Percentiles rank a stretch among this genome's conserved stretches.
phyloP scores from a whole-genome alignment of 1,139 yeast genomes.

The Yamadazyma pseudoaaseri region DNA sequence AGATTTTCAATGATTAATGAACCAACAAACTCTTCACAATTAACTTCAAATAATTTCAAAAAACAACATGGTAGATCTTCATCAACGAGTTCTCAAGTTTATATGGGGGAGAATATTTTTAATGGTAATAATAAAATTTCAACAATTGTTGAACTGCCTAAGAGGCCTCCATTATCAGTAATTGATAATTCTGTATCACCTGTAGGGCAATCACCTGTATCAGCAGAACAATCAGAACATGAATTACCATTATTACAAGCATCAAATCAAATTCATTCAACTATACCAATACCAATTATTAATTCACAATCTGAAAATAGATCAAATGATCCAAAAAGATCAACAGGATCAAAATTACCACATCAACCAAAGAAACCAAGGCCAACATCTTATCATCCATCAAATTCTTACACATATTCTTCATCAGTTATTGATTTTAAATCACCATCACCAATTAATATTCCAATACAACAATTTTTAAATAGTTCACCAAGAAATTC shows the following conservation, averaged over 20 bases:
- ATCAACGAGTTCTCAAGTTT: conserved; percentile 19
- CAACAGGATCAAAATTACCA: conserved; percentile 28
- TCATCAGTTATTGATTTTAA: conserved; percentile 29
- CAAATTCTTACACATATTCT: conserved; percentile 67
- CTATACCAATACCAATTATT: conserved; percentile 9
- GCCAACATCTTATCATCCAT: conserved; percentile 79
- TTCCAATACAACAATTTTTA: conserved; percentile 36
- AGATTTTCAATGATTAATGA: conserved; percentile 48
- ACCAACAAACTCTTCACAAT: conserved; percentile 38
- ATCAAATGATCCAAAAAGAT: neutral
- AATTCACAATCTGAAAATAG: conserved; percentile 3
- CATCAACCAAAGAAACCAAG: conserved; percentile 59
- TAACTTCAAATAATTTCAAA: conserved; percentile 11
- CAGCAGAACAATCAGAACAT: neutral
- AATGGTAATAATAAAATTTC: conserved; percentile 15
- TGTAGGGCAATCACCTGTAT: conserved; percentile 4
- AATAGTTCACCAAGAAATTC: conserved; percentile 25
- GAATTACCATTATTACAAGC: conserved; percentile 4
- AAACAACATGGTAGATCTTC: conserved; percentile 37
- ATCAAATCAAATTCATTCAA: conserved; percentile 6
- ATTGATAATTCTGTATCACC: conserved; percentile 12
- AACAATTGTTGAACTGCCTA: conserved; percentile 49
- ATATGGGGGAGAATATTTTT: conserved; percentile 4
- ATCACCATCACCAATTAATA: conserved; percentile 30
- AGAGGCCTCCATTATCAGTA: conserved; percentile 17